Percentiles rank a stretch among this genome's conserved stretches.
phyloP scores from a whole-genome alignment of 108 stramenopile species.

The Nannochloropsis gaditana region DNA sequence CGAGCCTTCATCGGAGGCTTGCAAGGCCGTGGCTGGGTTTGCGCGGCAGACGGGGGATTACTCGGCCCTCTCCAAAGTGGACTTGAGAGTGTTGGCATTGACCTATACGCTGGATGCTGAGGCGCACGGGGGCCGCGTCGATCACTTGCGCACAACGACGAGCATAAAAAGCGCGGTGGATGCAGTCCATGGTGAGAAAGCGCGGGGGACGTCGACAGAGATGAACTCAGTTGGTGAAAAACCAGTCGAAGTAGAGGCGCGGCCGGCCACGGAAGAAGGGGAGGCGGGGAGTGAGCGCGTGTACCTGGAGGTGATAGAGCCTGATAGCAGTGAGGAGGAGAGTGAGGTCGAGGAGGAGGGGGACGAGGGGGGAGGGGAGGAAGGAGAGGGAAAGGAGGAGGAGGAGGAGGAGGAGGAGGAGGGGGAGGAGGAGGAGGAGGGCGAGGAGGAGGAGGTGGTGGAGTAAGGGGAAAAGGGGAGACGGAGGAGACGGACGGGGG shows the following conservation, averaged over 20 bases:
- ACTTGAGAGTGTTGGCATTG: constrained; percentile 84
- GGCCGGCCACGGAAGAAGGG: constrained; percentile 46
- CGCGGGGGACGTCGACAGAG: neutral
- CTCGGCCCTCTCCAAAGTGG: constrained; percentile 64
- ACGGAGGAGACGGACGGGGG: too few species aligned
- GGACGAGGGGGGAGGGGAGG: constrained; percentile 21
- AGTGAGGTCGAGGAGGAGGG: constrained; percentile 29
- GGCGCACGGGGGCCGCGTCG: constrained; percentile 34
- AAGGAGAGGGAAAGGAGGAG: neutral
- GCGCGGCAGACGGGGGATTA: constrained; percentile 88
- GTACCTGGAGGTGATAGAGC: constrained; percentile 26
- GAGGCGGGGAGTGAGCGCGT: constrained; percentile 29
- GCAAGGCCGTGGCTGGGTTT: constrained; percentile 62
- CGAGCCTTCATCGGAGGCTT: constrained; percentile 24
- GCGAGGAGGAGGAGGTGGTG: neutral
- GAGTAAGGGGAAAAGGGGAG: too few species aligned
- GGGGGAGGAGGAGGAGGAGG: constrained; percentile 30
- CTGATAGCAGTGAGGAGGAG: neutral
- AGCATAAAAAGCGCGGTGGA: neutral
- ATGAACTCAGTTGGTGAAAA: constrained; percentile 40
- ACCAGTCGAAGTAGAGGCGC: constrained; percentile 30
- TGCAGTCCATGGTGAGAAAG: neutral
- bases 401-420: neutral
- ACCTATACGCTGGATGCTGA: constrained; percentile 72
- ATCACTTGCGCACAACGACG: neutral